These are phyloP conservation scores for Candida corydali DNA, from an alignment of 805 yeast species.

Conservation along the genomic window DNA sequence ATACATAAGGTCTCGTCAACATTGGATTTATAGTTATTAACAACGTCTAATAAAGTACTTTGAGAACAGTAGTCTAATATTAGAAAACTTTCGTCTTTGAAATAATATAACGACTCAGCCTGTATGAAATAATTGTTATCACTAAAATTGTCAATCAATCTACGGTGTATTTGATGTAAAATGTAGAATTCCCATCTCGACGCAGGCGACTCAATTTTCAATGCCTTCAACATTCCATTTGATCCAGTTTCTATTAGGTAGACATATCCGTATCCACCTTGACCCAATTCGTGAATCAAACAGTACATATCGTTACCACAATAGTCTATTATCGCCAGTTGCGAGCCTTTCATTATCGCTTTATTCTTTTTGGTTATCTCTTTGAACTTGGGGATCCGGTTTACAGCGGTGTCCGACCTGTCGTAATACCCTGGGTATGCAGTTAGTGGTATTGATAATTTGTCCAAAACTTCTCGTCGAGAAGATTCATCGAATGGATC, in stretches of 20 bases:
- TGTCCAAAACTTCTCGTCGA: constrained; percentile 34
- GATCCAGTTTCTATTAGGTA: constrained; percentile 60
- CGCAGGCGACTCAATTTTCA: constrained; percentile 69
- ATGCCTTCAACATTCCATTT: constrained; percentile 51
- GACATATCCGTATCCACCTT: constrained; percentile 79
- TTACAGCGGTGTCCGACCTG: constrained; percentile 28
- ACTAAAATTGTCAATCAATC: constrained; percentile 13
- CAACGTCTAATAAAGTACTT: constrained; percentile 71
- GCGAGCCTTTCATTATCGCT: constrained; percentile 31
- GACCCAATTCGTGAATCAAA: constrained; percentile 58
- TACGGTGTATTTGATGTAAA: constrained; percentile 52
- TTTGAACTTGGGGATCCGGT: constrained; percentile 27
- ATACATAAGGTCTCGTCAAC: constrained; percentile 62
- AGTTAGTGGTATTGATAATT: constrained; percentile 31
- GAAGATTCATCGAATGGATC: constrained; percentile 44
- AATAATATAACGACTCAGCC: constrained; percentile 51
- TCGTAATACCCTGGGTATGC: constrained; percentile 29
- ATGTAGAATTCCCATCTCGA: constrained; percentile 81
- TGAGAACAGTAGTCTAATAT: constrained; percentile 60
- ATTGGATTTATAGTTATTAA: constrained; percentile 42
- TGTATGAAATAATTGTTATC: constrained; percentile 37
- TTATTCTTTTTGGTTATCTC: constrained; percentile 33
- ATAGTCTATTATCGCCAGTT: constrained; percentile 40
- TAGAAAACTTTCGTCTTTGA: constrained; percentile 64
- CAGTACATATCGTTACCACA: constrained; percentile 44